phyloP scores from a whole-genome alignment of 345 rosid species.

The Eucalyptus sp. region DNA sequence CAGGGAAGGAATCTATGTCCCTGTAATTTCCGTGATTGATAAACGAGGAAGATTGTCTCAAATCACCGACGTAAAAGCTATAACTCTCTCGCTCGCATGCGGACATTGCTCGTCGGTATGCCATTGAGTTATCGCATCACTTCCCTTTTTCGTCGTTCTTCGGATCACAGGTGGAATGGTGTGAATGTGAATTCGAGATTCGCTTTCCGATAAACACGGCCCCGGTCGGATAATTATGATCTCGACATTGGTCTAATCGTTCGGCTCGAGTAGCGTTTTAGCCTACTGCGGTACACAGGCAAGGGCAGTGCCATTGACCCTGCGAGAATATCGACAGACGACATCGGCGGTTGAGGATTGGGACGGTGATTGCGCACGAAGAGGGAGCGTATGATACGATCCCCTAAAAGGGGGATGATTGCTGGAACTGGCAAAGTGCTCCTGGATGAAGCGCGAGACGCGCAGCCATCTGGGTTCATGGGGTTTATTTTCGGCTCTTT shows the following conservation, averaged over 20 bases:
- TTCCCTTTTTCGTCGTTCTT: background rate
- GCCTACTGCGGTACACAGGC: background rate
- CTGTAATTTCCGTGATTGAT: background rate
- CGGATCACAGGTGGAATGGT: background rate
- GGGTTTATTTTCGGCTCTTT: background rate
- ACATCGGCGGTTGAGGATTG: background rate
- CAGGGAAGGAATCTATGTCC: background rate
- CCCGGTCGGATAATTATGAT: background rate
- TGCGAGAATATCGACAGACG: background rate
- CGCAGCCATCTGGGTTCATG: background rate
- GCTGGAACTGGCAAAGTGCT: background rate
- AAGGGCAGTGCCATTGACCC: background rate
- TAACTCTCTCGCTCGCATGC: background rate
- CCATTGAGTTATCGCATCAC: background rate
- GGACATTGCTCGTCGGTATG: background rate
- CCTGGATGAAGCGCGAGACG: background rate
- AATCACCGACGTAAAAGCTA: background rate
- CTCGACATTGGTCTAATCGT: background rate
- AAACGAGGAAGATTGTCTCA: background rate
- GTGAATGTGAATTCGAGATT: background rate
- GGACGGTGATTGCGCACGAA: background rate
- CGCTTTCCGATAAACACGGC: background rate
- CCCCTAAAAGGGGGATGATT: background rate
- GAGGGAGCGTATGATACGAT: background rate
- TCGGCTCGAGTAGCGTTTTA: background rate